Base-by-base conservation (phyloP, 2,329 filamentous ascomycete species). In the Magnaporthiopsis incrustans region DNA sequence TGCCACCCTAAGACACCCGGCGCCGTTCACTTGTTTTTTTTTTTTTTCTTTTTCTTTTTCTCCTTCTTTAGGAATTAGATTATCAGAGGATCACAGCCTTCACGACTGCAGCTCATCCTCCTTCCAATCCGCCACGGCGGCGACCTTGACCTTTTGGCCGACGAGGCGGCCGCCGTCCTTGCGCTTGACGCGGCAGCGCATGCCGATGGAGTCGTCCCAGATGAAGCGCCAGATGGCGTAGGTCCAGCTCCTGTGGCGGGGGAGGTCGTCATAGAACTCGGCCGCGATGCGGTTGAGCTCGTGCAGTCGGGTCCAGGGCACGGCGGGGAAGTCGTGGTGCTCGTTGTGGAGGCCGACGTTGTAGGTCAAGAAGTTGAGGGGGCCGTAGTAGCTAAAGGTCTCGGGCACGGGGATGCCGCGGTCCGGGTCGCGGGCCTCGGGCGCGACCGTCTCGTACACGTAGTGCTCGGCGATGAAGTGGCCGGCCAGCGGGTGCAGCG, bases 401-500 rank as follows among this genome's bases (percentile, higher is more conserved):
- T 99, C 95, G 2, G 95, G 93, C 5, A 96, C 83, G 22, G 88
- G 82, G 57, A 90, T 79, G 57, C 79, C 77, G 70, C 87, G 88
- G 30, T 81, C 77, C 1, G 87, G 84, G 68, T 88, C 77, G 63
- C 74, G 77, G 65, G 85, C 82, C 12, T 80, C 78, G 25, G 82
- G 80, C 18, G 79, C 79, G 70, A 85, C 79, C 62, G 85, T 86
- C 70, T 87, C 82, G 73, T 92, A 93, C 69, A 94, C 89, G 78
- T 94, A 94, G 78, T 99, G 95, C 80, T 99, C 95, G 65, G 95
- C 93, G 76, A 99, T 99, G 81, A 99, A 99, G 79, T 99, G 95
- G 59, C 92, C 95, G 0, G 95, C 95, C 65, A 94, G 91, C 4
- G 95, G 95, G 78, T 99, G 95, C 38, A 99, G 83, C 60, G 89